Conservation (phyloP, 2,329 filamentous ascomycete species). For the Colletotrichum theobromicola region DNA sequence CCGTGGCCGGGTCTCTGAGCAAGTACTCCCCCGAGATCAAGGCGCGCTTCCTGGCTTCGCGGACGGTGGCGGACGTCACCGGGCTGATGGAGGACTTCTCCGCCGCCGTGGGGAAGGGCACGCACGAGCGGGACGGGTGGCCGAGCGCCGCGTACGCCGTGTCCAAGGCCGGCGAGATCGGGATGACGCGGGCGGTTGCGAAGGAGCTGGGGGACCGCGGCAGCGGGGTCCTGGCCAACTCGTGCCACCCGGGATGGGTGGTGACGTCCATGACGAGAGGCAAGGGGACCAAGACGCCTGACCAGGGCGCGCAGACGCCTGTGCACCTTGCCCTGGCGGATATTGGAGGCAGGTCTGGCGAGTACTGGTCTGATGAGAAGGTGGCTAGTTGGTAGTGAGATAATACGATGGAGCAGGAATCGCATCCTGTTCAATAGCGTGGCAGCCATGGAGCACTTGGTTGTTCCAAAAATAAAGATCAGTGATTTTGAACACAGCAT, state of each 20-base stretch:
- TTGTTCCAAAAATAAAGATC: no score
- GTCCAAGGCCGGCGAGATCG: constrained; percentile 48
- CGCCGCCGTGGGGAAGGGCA: constrained; percentile 47
- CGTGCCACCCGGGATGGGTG: constrained; percentile 48
- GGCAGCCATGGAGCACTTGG: no score
- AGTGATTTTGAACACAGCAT: no score
- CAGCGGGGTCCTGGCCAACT: constrained; percentile 36
- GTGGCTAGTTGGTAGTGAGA: constrained; percentile 34
- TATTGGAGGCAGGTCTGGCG: constrained; percentile 35
- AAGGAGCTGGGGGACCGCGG: constrained; percentile 31
- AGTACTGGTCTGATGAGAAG: constrained; percentile 44
- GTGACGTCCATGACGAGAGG: constrained; percentile 52
- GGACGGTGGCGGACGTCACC: constrained; percentile 47
- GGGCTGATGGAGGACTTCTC: constrained; percentile 54
- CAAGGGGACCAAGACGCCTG: constrained; percentile 41
- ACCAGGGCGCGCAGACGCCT: constrained; percentile 48
- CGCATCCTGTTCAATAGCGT: no score
- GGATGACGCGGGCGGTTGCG: constrained; percentile 42
- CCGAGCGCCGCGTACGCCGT: constrained; percentile 55
- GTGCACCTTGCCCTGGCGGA: constrained; percentile 46
- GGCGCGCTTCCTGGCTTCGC: constrained; percentile 44
- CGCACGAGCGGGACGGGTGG: constrained; percentile 51
- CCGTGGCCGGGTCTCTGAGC: constrained; percentile 46
- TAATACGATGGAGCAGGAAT: no score
- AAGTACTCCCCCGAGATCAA: constrained; percentile 49